Evolutionary conservation across 257 asterid species (phyloP).

Genomic region (Plantago major): DNA sequence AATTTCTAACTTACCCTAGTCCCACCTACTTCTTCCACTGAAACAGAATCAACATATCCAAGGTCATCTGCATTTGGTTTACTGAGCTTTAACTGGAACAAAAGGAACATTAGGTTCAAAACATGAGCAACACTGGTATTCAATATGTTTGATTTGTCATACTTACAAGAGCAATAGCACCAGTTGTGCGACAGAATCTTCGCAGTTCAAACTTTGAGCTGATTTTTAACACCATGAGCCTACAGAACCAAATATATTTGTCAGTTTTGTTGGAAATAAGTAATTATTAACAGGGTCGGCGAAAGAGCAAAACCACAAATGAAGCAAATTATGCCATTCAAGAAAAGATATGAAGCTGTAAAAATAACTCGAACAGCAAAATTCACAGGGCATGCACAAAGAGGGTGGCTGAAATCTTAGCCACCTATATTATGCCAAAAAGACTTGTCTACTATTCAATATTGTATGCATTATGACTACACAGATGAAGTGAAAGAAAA

Average conservation of each 20-base stretch:
- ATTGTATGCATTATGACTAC: too few species aligned
- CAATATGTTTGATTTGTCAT: constrained; percentile 7
- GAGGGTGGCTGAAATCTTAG: too few species aligned
- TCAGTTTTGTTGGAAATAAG: constrained; percentile 16
- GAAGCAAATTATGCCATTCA: neutral
- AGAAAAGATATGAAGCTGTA: neutral
- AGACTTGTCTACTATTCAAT: too few species aligned
- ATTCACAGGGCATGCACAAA: too few species aligned
- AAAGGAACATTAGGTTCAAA: constrained; percentile 23
- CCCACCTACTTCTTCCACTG: constrained; percentile 99
- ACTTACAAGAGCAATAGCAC: constrained; percentile 87
- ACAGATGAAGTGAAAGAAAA: too few species aligned
- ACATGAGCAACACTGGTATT: constrained; percentile 8
- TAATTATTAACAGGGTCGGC: neutral
- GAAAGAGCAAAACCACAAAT: neutral
- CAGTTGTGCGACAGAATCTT: constrained; percentile 92
- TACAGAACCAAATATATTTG: constrained; percentile 29
- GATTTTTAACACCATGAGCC: constrained; percentile 90
- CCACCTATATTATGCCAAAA: too few species aligned
- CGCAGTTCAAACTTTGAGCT: constrained; percentile 95
- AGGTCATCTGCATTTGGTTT: constrained; percentile 90
- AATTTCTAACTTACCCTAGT: constrained; percentile 57
- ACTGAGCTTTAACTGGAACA: constrained; percentile 77
- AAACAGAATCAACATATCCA: constrained; percentile 87
- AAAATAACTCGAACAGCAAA: too few species aligned